Percentiles rank a stretch among this genome's conserved stretches.
These are phyloP conservation scores for Strobilomyces confusus DNA, from an alignment of 768 basidiomycete species.

Conservation along the genomic window DNA sequence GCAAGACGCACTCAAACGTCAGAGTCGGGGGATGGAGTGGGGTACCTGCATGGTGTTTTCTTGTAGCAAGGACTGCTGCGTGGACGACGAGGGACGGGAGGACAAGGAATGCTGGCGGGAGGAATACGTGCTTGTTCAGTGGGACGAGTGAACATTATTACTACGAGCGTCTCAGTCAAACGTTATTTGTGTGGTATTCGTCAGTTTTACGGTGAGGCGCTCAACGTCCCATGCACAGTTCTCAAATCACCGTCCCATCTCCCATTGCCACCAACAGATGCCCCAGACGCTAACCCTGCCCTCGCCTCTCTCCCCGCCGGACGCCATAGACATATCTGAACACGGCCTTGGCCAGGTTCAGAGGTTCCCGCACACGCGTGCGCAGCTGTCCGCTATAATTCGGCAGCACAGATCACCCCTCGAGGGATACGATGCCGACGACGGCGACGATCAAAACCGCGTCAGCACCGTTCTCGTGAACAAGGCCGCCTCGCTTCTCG, in stretches of 20 bases:
- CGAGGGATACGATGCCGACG: constrained; percentile 58
- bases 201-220: constrained; percentile 12
- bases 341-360: constrained; percentile 21
- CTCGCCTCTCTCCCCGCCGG: constrained; percentile 10
- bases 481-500: constrained; percentile 66
- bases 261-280: constrained; percentile 21
- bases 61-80: constrained; percentile 76
- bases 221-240: constrained; percentile 19
- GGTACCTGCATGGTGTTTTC: constrained; percentile 89
- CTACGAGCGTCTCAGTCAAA: neutral
- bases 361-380: constrained; percentile 79
- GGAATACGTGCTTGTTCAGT: constrained; percentile 71
- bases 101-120: constrained; percentile 58
- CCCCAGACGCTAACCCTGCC: constrained; percentile 23
- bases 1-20: constrained; percentile 49
- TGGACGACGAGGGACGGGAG: constrained; percentile 38
- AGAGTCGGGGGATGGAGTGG: constrained; percentile 82
- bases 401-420: constrained; percentile 60
- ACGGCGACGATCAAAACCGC: constrained; percentile 47
- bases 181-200: constrained; percentile 24
- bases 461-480: constrained; percentile 64
- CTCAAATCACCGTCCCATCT: constrained; percentile 19
- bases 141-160: constrained; percentile 56
- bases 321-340: constrained; percentile 21
- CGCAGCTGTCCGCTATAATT: constrained; percentile 71